Conservation (phyloP, 2,329 filamentous ascomycete species). For the Scedosporium minutisporum region DNA sequence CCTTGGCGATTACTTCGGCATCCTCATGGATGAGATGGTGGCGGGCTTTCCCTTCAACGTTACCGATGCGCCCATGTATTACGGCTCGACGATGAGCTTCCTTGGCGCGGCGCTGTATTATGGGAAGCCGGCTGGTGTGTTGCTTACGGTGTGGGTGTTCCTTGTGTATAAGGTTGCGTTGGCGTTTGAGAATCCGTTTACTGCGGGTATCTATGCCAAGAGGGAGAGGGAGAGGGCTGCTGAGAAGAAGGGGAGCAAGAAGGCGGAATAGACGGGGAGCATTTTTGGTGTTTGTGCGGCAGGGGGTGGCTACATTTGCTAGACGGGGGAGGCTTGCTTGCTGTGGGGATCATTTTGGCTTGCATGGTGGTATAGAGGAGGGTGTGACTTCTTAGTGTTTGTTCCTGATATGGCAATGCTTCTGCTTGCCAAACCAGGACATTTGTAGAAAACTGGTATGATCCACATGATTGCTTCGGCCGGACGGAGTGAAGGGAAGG, state of each 20-base stretch:
- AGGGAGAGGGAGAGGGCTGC: conserved; percentile 49
- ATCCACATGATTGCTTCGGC: background rate
- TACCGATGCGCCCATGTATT: conserved; percentile 89
- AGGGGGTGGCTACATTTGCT: background rate
- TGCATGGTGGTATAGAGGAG: background rate
- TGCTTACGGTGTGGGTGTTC: conserved; percentile 67
- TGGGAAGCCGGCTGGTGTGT: conserved; percentile 76
- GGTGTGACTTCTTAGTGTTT: too few species aligned
- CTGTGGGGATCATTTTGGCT: background rate
- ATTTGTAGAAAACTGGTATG: background rate
- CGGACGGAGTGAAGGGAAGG: background rate
- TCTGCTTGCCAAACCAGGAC: background rate
- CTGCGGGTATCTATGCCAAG: conserved; percentile 84
- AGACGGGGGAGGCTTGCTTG: background rate
- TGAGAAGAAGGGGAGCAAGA: conserved; percentile 35
- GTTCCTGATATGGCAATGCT: background rate
- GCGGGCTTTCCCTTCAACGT: conserved; percentile 95
- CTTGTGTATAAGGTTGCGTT: conserved; percentile 73
- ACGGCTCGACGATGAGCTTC: conserved; percentile 87
- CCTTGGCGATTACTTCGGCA: conserved; percentile 96
- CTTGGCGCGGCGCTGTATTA: conserved; percentile 75
- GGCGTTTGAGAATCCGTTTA: conserved; percentile 89
- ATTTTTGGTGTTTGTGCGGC: background rate
- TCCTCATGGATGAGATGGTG: conserved; percentile 90
- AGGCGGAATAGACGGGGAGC: conserved; percentile 1